Evolutionary conservation across 1,139 yeast species (phyloP).

Genomic region (Suhomyces chickasaworum): DNA sequence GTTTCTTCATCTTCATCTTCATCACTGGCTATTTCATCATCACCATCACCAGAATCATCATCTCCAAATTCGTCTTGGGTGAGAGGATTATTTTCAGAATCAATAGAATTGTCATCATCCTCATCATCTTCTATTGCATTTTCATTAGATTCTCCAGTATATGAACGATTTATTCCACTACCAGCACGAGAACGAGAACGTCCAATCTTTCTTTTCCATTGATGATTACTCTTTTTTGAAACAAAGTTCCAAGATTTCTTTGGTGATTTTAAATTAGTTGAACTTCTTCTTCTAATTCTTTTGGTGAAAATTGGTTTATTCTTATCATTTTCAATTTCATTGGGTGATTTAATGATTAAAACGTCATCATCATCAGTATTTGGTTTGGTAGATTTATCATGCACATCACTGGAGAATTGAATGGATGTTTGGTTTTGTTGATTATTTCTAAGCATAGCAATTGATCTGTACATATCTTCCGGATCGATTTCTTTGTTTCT

Average conservation of each 20-base stretch:
- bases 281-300: constrained; percentile 18
- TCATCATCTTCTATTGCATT: constrained; percentile 17
- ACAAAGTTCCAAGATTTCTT: constrained; percentile 14
- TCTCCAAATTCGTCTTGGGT: constrained; percentile 16
- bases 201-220: constrained; percentile 17
- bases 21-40: constrained; percentile 19
- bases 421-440: constrained; percentile 22
- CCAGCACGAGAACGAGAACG: constrained; percentile 6
- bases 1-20: constrained; percentile 21
- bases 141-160: constrained; percentile 11
- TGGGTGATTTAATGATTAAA: constrained; percentile 75
- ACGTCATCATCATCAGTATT: constrained; percentile 72
- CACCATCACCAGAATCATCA: constrained; percentile 19
- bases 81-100: constrained; percentile 8
- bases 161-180: constrained; percentile 18
- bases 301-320: constrained; percentile 40
- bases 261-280: constrained; percentile 9
- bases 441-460: constrained; percentile 69
- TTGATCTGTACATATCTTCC: constrained; percentile 80
- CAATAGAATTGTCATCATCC: constrained; percentile 12
- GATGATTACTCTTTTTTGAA: constrained; percentile 12
- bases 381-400: constrained; percentile 27
- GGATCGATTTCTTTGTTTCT: constrained; percentile 64
- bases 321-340: constrained; percentile 55
- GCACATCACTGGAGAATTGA: constrained; percentile 13